Evolutionary conservation across 1,284 basidiomycete genomes (phyloP), one percentile per base, ranked within the genome.

Genomic region (Apiotrichum porosum): DNA sequence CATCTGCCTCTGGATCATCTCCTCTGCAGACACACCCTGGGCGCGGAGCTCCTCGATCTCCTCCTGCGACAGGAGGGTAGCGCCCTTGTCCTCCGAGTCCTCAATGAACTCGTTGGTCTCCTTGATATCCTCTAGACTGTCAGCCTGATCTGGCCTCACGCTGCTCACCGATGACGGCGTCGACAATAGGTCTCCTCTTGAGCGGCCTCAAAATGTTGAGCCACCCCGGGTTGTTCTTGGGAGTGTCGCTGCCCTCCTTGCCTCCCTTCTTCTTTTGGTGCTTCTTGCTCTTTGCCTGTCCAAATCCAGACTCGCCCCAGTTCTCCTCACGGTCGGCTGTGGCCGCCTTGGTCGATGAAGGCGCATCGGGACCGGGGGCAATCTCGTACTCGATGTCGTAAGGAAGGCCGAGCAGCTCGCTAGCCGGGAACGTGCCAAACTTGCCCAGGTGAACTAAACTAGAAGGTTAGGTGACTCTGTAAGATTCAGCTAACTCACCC

Each of bases 1-100:
- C 49, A 95, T 92, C 72, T 97, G 92, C 67, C 80, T 83, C 63
- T 86, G 83, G 63, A 97, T 93, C 53, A 97, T 95, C 68, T 94
- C 90, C 84, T 94, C 74, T 1, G 66, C 69, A 6, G 65, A 64
- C 1, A 68, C 51, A 4, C 71, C 72, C 45, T 72, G 62, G 1
- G 63, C 63, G 39, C 63, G 49, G 52, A 95, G 73, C 6, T 80
- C 77, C 61, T 86, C 81, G 37, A 94, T 93, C 68, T 94, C 90
- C 43, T 82, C 80, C 31, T 82, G 72, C 0, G 86, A 87, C 53
- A 93, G 66, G 26, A 87, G 84, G 4, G 53, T 49, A 6, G 30
- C 41, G 3, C 88, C 81, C 60, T 80, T 79, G 63, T 84, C 77
- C 34, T 65, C 61, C 21, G 59, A 51, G 49, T 83, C 85, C 56